Base-by-base conservation (phyloP, 2,329 filamentous ascomycete species). In the Diaporthe longicolla region DNA sequence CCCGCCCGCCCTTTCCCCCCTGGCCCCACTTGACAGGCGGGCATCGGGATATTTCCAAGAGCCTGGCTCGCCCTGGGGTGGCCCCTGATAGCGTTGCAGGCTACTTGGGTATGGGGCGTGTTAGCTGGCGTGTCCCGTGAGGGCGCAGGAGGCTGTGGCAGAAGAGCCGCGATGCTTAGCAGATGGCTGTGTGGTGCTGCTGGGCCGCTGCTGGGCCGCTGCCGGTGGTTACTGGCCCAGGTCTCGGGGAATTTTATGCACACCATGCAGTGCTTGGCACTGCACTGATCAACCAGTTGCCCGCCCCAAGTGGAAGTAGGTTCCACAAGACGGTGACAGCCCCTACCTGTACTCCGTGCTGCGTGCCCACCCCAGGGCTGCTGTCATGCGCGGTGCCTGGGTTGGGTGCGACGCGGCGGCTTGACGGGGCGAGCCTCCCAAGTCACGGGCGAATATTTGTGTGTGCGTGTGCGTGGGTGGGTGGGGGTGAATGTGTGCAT, bases 231-330 rank as follows among this genome's bases (percentile, higher is more conserved):
- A 58, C 63, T 66, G 45, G 73, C 35, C 57, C 55, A 66, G 45
- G 65, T 61, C 65, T 75, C 71, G 73, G 73, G 73, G 59, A 75
- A 71, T 73, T 75, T 71, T 50, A 73, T 75, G 73, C 73, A 73
- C 73, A 72, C 73, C 43, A 29, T 59, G 52, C 58, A 63, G 45
- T 52, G 32, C 43, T 61, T 71, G 37, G 57, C 71, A 37, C 61
- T 68, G 73, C 55, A 73, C 73, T 55, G 50, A 73, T 73, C 73
- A 61, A 50, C 54, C 70, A 74, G 70, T 61, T 70, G 63, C 43
- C 55, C 69, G 69, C 43, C 55, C 69, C 57, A 71, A 40, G 37
- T 29, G 45, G 32, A 63, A 61, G 21, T n/a, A 21, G 69, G 69
- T 63, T 43, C 69, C 69, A 71, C 69, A 63, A 50, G 26, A 57